These are phyloP conservation scores for Bauhinia variegata DNA, from an alignment of 306 rosid species.

Conservation along the genomic window DNA sequence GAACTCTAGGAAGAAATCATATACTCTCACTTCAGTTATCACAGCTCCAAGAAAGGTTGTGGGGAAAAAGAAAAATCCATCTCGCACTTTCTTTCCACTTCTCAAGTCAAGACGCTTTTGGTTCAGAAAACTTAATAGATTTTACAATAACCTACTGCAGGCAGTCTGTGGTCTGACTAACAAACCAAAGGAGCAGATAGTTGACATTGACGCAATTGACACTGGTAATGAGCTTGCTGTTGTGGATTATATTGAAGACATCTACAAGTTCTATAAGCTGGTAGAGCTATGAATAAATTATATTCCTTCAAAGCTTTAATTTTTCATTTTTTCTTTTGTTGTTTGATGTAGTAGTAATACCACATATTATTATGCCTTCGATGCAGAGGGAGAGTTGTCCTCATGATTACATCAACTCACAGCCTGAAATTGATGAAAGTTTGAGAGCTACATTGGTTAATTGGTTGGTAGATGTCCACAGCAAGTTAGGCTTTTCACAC, in stretches of 20 bases:
- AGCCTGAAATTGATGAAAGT: slow-evolving; percentile 50
- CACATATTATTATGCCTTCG: not conserved
- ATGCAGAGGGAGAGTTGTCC: slow-evolving; percentile 52
- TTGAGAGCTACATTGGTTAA: slow-evolving; percentile 63
- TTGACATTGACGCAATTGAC: slow-evolving; percentile 57
- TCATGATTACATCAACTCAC: slow-evolving; percentile 52
- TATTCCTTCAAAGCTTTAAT: not conserved
- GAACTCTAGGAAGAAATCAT: slow-evolving; percentile 43
- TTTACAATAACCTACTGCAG: slow-evolving; percentile 25
- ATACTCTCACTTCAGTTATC: slow-evolving; percentile 52
- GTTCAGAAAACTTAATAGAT: not conserved
- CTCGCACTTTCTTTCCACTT: not conserved
- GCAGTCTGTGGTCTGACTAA: slow-evolving; percentile 55
- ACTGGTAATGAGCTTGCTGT: slow-evolving; percentile 51
- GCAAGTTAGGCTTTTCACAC: slow-evolving; percentile 2
- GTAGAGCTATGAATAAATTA: too few species aligned
- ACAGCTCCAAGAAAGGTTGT: slow-evolving; percentile 61
- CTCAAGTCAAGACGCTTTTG: not conserved
- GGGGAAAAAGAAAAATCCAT: not conserved
- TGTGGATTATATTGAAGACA: slow-evolving; percentile 60
- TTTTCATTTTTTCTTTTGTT: not conserved
- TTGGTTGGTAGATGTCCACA: slow-evolving; percentile 56
- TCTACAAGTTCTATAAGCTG: slow-evolving; percentile 53
- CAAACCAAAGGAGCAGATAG: slow-evolving; percentile 46
- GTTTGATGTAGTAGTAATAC: not conserved